Conservation (phyloP, 345 rosid genomes). For the Rubroshorea leprosula region DNA sequence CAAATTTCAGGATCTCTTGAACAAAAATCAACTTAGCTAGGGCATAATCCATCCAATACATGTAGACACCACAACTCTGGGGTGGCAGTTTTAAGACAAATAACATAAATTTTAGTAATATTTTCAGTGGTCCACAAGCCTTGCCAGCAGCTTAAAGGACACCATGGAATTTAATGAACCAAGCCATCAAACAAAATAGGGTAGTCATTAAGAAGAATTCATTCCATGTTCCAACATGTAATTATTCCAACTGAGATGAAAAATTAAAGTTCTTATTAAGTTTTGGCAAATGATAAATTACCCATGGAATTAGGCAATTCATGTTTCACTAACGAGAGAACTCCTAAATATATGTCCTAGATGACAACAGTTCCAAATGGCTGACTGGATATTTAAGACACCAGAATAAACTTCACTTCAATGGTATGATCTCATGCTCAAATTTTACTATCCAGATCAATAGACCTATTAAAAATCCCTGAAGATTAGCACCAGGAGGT, state of each 20-base stretch:
- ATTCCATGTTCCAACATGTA: neutral
- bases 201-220: neutral
- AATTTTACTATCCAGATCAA: too few relatives aligned
- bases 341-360: neutral
- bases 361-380: neutral
- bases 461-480: too few relatives aligned
- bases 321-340: neutral
- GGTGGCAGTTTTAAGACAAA: too few relatives aligned
- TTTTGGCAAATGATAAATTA: too few relatives aligned
- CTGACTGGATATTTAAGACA: too few relatives aligned
- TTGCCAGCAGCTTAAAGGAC: too few relatives aligned
- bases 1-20: neutral
- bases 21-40: constrained; percentile 10
- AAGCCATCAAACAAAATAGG: neutral
- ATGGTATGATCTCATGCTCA: too few relatives aligned
- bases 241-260: neutral
- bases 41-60: neutral
- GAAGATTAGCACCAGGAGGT: too few relatives aligned
- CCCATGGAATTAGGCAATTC: neutral
- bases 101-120: too few relatives aligned
- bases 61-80: too few relatives aligned
- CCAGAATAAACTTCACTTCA: too few relatives aligned
- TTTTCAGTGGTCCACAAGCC: too few relatives aligned
- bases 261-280: neutral
- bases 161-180: neutral